Conservation (phyloP, 176 grass and related monocot genomes). For the Bromus sterilis region DNA sequence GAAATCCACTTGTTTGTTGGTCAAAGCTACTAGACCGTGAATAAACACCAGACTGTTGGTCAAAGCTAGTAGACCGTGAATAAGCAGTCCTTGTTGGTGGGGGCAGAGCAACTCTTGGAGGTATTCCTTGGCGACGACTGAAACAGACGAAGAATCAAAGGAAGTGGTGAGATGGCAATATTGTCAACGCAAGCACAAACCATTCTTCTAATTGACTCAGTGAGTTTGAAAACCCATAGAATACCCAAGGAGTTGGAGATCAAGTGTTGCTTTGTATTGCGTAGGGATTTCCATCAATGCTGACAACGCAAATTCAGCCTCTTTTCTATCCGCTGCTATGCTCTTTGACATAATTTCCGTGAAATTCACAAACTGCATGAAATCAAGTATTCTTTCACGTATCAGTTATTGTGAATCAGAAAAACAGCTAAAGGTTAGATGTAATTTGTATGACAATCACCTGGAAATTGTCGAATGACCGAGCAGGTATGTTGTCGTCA, state of each 20-base stretch:
- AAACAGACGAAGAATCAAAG: slow-evolving; percentile 22
- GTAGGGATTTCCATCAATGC: slow-evolving; percentile 96
- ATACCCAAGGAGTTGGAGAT: slow-evolving; percentile 93
- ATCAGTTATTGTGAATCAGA: neutral
- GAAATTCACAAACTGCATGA: slow-evolving; percentile 96
- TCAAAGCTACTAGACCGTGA: slow-evolving; percentile 69
- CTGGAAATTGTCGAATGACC: slow-evolving; percentile 98
- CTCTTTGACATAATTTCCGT: slow-evolving; percentile 94
- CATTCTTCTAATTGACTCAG: neutral
- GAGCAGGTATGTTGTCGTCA: slow-evolving; percentile 94
- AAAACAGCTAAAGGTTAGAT: neutral
- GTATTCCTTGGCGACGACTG: slow-evolving; percentile 63
- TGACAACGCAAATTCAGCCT: slow-evolving; percentile 82
- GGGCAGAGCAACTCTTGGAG: slow-evolving; percentile 54
- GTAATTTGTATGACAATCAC: slow-evolving; percentile 25
- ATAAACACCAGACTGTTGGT: slow-evolving; percentile 53
- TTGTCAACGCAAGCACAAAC: neutral
- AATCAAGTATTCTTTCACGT: slow-evolving; percentile 11
- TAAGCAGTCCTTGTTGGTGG: slow-evolving; percentile 52
- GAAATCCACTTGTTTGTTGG: slow-evolving; percentile 37
- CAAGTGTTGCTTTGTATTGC: slow-evolving; percentile 95
- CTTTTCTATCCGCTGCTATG: slow-evolving; percentile 75
- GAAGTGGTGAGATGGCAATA: slow-evolving; percentile 12
- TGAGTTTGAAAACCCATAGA: neutral
- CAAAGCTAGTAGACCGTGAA: slow-evolving; percentile 74